phyloP scores from a whole-genome alignment of 1,284 basidiomycete species.

The Boletus mariae region DNA sequence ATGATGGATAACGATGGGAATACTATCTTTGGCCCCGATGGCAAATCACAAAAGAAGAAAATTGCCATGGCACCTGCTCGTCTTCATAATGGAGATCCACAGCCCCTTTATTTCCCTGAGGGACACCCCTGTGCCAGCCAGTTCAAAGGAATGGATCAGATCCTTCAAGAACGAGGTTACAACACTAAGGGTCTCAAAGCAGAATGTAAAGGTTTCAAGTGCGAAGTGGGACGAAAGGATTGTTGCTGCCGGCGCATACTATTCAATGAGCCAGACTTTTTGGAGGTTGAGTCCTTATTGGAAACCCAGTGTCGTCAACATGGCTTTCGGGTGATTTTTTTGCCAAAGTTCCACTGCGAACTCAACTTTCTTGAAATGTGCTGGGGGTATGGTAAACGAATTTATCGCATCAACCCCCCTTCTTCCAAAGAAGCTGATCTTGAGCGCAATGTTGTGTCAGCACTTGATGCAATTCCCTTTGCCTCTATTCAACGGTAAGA shows the following conservation, averaged over 20 bases:
- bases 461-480: neutral
- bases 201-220: neutral
- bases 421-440: neutral
- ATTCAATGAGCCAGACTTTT: constrained; percentile 8
- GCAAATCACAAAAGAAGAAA: neutral
- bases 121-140: neutral
- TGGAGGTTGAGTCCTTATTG: constrained; percentile 16
- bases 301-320: constrained; percentile 9
- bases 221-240: neutral
- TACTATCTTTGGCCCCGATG: neutral
- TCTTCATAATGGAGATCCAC: neutral
- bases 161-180: neutral
- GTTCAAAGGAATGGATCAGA: neutral
- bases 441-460: neutral
- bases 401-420: neutral
- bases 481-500: neutral
- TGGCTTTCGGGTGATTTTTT: constrained; percentile 21
- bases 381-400: neutral
- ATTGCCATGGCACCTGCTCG: neutral
- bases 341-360: constrained; percentile 28
- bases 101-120: neutral
- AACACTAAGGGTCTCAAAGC: neutral
- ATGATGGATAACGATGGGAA: neutral
- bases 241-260: neutral
- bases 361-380: constrained; percentile 18